Conservation (phyloP, 2,329 filamentous ascomycete genomes). For the Xylariales sp. region DNA sequence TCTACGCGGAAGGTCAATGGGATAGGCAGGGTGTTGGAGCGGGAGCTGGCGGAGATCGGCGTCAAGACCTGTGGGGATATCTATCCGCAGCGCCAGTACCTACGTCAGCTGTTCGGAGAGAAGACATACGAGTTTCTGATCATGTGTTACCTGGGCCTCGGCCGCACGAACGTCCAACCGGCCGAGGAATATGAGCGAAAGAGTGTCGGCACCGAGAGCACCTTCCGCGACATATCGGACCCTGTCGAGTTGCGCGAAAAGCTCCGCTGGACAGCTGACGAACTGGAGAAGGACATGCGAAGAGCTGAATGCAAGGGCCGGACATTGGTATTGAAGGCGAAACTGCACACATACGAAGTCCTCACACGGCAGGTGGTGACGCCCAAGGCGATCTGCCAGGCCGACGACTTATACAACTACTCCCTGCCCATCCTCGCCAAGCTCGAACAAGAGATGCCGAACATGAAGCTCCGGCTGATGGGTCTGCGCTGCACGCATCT, state of each 20-base stretch:
- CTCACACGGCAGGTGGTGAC: constrained; percentile 75
- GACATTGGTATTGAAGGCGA: constrained; percentile 89
- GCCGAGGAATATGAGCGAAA: constrained; percentile 89
- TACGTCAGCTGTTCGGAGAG: constrained; percentile 79
- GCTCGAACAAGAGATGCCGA: constrained; percentile 76
- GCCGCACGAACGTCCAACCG: constrained; percentile 78
- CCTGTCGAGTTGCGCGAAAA: constrained; percentile 67
- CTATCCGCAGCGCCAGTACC: constrained; percentile 66
- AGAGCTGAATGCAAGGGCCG: constrained; percentile 79
- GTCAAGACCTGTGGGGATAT: constrained; percentile 87
- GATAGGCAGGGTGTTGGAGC: constrained; percentile 87
- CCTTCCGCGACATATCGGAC: constrained; percentile 75
- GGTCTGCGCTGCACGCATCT: constrained; percentile 85
- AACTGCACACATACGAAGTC: constrained; percentile 91
- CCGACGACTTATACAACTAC: constrained; percentile 80
- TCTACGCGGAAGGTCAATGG: constrained; percentile 91
- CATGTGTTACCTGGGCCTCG: constrained; percentile 78
- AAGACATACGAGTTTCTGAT: constrained; percentile 88
- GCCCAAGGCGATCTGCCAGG: constrained; percentile 64
- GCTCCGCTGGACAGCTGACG: constrained; percentile 73
- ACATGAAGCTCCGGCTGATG: constrained; percentile 78
- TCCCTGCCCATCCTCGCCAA: constrained; percentile 79
- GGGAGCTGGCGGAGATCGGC: constrained; percentile 82
- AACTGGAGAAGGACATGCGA: constrained; percentile 79
- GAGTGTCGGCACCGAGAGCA: constrained; percentile 89